Percentiles rank a stretch among this genome's conserved stretches.
These are phyloP conservation scores for Comarum palustre DNA, from an alignment of 306 rosid genomes.

Conservation along the genomic window DNA sequence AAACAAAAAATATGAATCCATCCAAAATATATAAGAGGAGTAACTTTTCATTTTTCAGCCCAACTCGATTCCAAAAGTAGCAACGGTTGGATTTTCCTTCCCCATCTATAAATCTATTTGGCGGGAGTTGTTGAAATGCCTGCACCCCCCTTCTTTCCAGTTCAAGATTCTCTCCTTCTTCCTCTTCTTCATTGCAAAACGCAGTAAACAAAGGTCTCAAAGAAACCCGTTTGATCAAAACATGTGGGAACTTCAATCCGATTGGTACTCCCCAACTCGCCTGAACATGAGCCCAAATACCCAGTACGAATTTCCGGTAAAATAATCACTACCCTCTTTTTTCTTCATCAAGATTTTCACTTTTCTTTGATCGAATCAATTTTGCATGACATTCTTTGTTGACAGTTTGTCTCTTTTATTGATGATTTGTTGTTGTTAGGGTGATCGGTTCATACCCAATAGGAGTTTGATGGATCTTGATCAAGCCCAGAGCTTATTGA, in stretches of 20 bases:
- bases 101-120: slow-evolving; percentile 15
- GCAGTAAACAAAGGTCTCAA: not conserved
- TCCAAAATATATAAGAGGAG: too few species aligned
- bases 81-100: slow-evolving; percentile 16
- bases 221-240: not conserved
- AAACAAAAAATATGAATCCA: too few species aligned
- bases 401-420: not conserved
- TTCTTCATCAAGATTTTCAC: not conserved
- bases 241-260: slow-evolving; percentile 57
- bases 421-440: slow-evolving; percentile 33
- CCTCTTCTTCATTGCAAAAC: slow-evolving; percentile 1
- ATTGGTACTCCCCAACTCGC: slow-evolving; percentile 73
- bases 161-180: not conserved
- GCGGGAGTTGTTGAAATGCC: slow-evolving; percentile 34
- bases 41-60: too few species aligned
- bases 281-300: slow-evolving; percentile 43
- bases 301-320: slow-evolving; percentile 63
- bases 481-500: slow-evolving; percentile 79
- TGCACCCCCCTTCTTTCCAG: not conserved
- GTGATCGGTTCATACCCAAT: slow-evolving; percentile 79
- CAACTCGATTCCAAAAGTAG: not conserved
- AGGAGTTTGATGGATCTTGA: slow-evolving; percentile 96
- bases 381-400: not conserved
- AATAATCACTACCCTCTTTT: not conserved
- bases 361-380: not conserved